Conservation (phyloP, 129 eudicot species). For the Flaveria brownii region DNA sequence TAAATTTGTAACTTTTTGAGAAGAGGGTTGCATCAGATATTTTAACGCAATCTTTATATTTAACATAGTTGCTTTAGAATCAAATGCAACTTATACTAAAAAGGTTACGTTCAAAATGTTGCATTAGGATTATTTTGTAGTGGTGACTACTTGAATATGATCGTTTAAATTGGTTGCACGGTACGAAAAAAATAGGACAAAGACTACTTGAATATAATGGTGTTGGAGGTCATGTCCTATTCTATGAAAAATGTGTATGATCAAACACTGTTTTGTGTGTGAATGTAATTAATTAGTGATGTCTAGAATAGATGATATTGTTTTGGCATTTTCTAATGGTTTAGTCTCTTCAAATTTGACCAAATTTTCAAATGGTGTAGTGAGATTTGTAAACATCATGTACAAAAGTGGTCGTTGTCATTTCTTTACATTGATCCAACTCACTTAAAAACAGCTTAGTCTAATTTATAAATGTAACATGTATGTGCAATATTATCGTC, state of each 20-base stretch:
- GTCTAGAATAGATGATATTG: neutral
- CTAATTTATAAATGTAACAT: neutral
- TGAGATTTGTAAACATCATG: neutral
- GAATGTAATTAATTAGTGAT: neutral
- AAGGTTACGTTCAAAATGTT: too few species aligned
- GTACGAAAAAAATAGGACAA: neutral
- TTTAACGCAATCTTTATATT: too few species aligned
- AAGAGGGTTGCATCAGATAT: too few species aligned
- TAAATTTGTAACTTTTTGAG: too few species aligned
- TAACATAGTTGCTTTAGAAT: too few species aligned
- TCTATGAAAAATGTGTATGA: neutral
- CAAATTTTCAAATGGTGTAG: neutral
- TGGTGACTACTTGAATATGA: too few species aligned
- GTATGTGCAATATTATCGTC: neutral
- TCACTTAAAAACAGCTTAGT: neutral
- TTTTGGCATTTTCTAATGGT: constrained; percentile 18
- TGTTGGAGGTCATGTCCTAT: constrained; percentile 11
- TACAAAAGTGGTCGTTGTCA: neutral
- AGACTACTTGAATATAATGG: neutral
- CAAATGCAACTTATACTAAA: too few species aligned
- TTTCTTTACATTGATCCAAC: neutral
- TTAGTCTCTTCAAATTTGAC: neutral
- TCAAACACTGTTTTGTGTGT: constrained; percentile 3
- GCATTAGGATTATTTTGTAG: too few species aligned
- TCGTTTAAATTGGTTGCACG: neutral